Conservation (phyloP, 768 basidiomycete genomes). For the Tulasnella calospora region DNA sequence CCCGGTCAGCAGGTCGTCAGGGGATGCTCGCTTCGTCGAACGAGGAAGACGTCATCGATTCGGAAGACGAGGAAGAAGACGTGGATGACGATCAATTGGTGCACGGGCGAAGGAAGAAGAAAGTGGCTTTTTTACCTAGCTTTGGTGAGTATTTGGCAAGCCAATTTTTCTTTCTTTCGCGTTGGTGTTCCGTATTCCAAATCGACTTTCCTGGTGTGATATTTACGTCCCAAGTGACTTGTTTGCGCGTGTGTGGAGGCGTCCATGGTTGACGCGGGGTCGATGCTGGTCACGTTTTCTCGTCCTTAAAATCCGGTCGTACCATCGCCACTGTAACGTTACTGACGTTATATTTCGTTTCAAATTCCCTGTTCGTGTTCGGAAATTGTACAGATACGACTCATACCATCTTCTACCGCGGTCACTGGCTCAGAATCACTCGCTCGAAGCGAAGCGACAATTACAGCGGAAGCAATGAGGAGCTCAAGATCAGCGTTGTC, state of each 20-base stretch:
- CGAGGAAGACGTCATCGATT: slow-evolving; percentile 64
- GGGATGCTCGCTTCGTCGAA: slow-evolving; percentile 57
- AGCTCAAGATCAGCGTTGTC: slow-evolving; percentile 82
- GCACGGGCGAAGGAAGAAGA: slow-evolving; percentile 67
- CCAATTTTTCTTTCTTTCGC: background rate
- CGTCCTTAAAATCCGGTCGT: too few relatives aligned
- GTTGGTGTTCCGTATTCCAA: background rate
- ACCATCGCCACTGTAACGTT: too few relatives aligned
- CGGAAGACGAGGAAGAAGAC: slow-evolving; percentile 66
- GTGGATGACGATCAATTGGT: slow-evolving; percentile 50
- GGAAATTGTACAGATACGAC: slow-evolving; percentile 57
- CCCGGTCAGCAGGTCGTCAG: slow-evolving; percentile 61
- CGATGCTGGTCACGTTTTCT: background rate
- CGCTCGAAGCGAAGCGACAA: slow-evolving; percentile 13
- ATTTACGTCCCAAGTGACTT: background rate
- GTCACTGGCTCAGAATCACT: slow-evolving; percentile 75
- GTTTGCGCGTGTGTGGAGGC: background rate
- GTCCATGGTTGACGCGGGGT: background rate
- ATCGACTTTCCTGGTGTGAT: background rate
- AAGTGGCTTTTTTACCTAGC: slow-evolving; percentile 75
- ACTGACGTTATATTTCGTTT: background rate
- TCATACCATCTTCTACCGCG: slow-evolving; percentile 84
- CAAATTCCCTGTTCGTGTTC: background rate
- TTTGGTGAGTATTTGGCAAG: slow-evolving; percentile 26
- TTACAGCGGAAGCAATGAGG: slow-evolving; percentile 55